Percentiles rank a stretch among this genome's conserved stretches.
These are phyloP conservation scores for Colletotrichum ledebouriae DNA, from an alignment of 2,329 filamentous ascomycete genomes.

Conservation along the genomic window DNA sequence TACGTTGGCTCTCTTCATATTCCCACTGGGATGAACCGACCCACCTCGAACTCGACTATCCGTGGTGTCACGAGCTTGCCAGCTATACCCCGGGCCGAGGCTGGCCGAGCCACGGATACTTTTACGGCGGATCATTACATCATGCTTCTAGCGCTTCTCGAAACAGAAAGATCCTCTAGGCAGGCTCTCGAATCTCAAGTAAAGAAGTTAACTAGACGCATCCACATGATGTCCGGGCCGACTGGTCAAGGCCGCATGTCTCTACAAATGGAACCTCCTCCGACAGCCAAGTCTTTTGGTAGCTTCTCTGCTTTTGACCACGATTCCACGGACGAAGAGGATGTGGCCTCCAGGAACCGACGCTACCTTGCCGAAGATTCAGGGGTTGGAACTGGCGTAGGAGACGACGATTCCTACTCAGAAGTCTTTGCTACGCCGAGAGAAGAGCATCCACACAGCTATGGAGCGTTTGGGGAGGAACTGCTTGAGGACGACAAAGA, in stretches of 20 bases:
- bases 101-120: conserved; percentile 41
- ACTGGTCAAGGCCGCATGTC: conserved; percentile 37
- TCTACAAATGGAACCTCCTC: conserved; percentile 49
- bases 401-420: conserved; percentile 59
- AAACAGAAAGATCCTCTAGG: conserved; percentile 69
- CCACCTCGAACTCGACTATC: conserved; percentile 62
- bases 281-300: conserved; percentile 53
- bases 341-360: conserved; percentile 41
- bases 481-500: conserved; percentile 55
- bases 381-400: conserved; percentile 51
- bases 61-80: conserved; percentile 62
- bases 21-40: conserved; percentile 51
- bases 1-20: conserved; percentile 60
- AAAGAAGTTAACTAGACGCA: conserved; percentile 62
- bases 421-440: conserved; percentile 67
- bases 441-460: conserved; percentile 56
- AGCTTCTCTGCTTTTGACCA: conserved; percentile 58
- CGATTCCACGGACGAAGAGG: conserved; percentile 56
- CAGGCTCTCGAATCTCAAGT: conserved; percentile 69
- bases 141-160: conserved; percentile 64
- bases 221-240: conserved; percentile 59
- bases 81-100: conserved; percentile 51
- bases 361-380: conserved; percentile 50
- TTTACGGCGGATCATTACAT: conserved; percentile 63
- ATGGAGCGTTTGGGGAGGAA: conserved; percentile 58